Percentiles rank a stretch among this genome's conserved stretches.
phyloP scores from a whole-genome alignment of 2,329 filamentous ascomycete species.

The Simplicillium aogashimaense region DNA sequence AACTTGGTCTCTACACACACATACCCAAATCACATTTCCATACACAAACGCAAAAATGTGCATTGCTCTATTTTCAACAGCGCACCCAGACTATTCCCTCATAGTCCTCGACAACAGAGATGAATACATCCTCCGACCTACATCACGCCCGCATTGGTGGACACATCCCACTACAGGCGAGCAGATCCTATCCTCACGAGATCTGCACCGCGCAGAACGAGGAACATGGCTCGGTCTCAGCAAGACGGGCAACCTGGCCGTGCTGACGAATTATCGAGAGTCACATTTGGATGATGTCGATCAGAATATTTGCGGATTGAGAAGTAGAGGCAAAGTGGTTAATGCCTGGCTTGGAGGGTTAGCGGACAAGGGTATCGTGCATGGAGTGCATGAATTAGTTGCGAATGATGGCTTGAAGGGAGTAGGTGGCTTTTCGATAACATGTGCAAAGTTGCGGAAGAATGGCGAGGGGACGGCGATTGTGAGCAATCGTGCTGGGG shows the following conservation, averaged over 20 bases:
- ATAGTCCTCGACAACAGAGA: slow-evolving; percentile 73
- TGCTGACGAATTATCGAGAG: slow-evolving; percentile 60
- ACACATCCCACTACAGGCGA: slow-evolving; percentile 29
- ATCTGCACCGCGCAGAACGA: slow-evolving; percentile 50
- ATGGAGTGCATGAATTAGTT: slow-evolving; percentile 43
- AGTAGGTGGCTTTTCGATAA: slow-evolving; percentile 56
- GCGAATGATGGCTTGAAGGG: slow-evolving; percentile 43
- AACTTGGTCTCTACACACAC: neutral
- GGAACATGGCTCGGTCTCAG: slow-evolving; percentile 60
- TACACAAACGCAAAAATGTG: slow-evolving; percentile 46
- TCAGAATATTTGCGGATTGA: slow-evolving; percentile 42
- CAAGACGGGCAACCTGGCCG: slow-evolving; percentile 47
- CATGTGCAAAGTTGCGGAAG: slow-evolving; percentile 49
- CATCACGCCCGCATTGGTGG: slow-evolving; percentile 57
- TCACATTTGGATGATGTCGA: slow-evolving; percentile 34
- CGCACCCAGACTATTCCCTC: slow-evolving; percentile 65
- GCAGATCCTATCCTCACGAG: slow-evolving; percentile 47
- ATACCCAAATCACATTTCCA: neutral
- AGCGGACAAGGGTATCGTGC: slow-evolving; percentile 33
- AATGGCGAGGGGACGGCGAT: slow-evolving; percentile 45
- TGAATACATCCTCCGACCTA: slow-evolving; percentile 57
- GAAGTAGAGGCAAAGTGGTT: slow-evolving; percentile 54
- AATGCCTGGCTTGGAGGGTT: slow-evolving; percentile 49
- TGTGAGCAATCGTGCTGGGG: slow-evolving; percentile 49
- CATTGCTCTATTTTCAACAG: slow-evolving; percentile 65